Percentiles rank a stretch among this genome's conserved stretches.
Evolutionary conservation across 1,284 basidiomycete species (phyloP).

Genomic region (Ceratobasidium sp.): DNA sequence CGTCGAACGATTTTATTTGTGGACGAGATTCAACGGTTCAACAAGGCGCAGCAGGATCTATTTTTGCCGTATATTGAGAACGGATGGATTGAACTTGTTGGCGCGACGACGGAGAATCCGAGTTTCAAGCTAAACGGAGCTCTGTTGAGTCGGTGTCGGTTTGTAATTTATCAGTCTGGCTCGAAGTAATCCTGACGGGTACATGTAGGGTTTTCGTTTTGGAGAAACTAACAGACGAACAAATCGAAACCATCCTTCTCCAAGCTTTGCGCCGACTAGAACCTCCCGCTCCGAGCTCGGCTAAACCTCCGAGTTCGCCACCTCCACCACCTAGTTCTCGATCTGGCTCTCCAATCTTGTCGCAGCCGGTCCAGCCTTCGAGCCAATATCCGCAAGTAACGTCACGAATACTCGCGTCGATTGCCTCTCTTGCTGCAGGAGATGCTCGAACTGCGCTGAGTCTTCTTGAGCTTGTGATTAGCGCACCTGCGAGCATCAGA

Average conservation of each 20-base stretch:
- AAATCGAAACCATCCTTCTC: constrained; percentile 62
- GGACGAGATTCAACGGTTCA: constrained; percentile 92
- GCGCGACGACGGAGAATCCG: constrained; percentile 92
- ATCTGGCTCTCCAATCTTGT: constrained; percentile 30
- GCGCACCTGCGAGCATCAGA: constrained; percentile 52
- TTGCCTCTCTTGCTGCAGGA: constrained; percentile 66
- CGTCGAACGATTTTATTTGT: constrained; percentile 77
- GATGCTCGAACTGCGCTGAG: constrained; percentile 76
- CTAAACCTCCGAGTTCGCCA: background rate
- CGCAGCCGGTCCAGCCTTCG: constrained; percentile 11
- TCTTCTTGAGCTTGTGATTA: constrained; percentile 67
- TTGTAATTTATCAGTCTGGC: no score
- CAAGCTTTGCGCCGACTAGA: constrained; percentile 59
- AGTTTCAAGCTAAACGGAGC: constrained; percentile 85
- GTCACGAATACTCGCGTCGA: constrained; percentile 57
- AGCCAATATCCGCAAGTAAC: constrained; percentile 59
- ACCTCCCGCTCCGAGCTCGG: constrained; percentile 28
- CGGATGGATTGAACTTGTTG: constrained; percentile 80
- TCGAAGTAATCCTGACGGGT: no score
- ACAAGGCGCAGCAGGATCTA: constrained; percentile 79
- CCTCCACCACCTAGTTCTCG: background rate
- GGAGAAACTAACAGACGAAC: constrained; percentile 65
- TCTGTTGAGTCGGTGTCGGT: constrained; percentile 82
- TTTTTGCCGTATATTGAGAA: constrained; percentile 83
- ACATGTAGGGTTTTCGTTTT: constrained; percentile 65